A percentile compares a stretch with the other conserved stretches of the same genome.
These are phyloP conservation scores for Hapsidospora chrysogenum DNA, from an alignment of 495 filamentous ascomycete genomes.

Conservation along the genomic window DNA sequence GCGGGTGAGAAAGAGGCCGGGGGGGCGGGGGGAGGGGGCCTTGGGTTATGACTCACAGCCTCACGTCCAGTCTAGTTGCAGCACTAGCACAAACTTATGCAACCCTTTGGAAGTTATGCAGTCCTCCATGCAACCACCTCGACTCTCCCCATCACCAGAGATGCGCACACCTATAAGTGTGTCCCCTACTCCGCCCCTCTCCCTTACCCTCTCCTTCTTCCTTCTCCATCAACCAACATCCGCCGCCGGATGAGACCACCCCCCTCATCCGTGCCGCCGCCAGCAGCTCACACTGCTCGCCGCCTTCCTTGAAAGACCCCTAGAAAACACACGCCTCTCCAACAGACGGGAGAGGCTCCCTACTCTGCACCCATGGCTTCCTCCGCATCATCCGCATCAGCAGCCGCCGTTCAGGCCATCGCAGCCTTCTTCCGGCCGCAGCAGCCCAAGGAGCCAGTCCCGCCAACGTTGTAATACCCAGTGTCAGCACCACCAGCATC, in stretches of 20 bases:
- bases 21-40: no score
- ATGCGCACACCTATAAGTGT: no score
- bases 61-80: no score
- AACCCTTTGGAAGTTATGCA: no score
- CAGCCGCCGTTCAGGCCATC: background rate
- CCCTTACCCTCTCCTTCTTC: no score
- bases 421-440: background rate
- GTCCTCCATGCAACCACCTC: no score
- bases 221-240: background rate
- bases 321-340: background rate
- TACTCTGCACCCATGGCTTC: background rate
- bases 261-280: background rate
- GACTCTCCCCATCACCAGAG: no score
- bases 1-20: no score
- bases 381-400: background rate
- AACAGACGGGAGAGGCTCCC: background rate
- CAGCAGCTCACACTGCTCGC: background rate
- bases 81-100: no score
- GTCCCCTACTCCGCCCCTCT: no score
- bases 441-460: background rate
- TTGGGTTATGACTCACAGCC: no score
- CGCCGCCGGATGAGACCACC: background rate
- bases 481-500: background rate
- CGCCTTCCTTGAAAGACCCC: background rate
- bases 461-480: background rate